A percentile compares a stretch with the other conserved stretches of the same genome.
phyloP scores from a whole-genome alignment of 2,329 filamentous ascomycete genomes.

The Aspergillus clavatus region DNA sequence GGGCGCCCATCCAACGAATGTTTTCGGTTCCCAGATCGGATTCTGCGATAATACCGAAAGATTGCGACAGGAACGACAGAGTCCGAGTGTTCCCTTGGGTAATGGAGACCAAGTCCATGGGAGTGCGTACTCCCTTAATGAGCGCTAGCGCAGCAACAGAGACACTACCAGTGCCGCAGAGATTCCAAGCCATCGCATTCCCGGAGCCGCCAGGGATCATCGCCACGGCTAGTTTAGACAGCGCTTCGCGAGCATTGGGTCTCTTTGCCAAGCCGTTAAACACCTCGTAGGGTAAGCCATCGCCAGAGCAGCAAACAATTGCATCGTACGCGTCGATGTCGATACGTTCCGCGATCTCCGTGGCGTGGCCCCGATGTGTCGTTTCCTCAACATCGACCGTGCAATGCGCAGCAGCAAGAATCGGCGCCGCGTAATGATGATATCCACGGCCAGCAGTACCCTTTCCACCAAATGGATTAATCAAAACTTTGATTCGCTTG shows the following conservation, averaged over 20 bases:
- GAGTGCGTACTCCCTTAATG: slow-evolving; percentile 79
- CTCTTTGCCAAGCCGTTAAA: slow-evolving; percentile 87
- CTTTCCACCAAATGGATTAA: slow-evolving; percentile 88
- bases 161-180: slow-evolving; percentile 73
- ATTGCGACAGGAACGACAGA: slow-evolving; percentile 86
- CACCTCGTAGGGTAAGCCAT: slow-evolving; percentile 86
- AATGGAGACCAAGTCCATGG: slow-evolving; percentile 79
- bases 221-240: slow-evolving; percentile 72
- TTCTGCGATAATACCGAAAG: slow-evolving; percentile 85
- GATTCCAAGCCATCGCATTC: slow-evolving; percentile 87
- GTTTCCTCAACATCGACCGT: slow-evolving; percentile 69
- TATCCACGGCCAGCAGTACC: slow-evolving; percentile 71
- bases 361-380: slow-evolving; percentile 67
- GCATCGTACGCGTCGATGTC: slow-evolving; percentile 80
- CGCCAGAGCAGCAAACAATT: slow-evolving; percentile 83
- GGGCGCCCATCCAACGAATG: slow-evolving; percentile 85
- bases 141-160: slow-evolving; percentile 75
- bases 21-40: slow-evolving; percentile 85
- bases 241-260: slow-evolving; percentile 66
- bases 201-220: slow-evolving; percentile 91
- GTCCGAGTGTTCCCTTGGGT: slow-evolving; percentile 72
- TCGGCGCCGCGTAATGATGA: slow-evolving; percentile 68
- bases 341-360: slow-evolving; percentile 67
- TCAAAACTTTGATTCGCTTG: slow-evolving; percentile 78
- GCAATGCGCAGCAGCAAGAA: slow-evolving; percentile 78